Evolutionary conservation across 2,329 filamentous ascomycete genomes (phyloP), one percentile per base, ranked within the genome.

Genomic region (Beauveria medogensis): DNA sequence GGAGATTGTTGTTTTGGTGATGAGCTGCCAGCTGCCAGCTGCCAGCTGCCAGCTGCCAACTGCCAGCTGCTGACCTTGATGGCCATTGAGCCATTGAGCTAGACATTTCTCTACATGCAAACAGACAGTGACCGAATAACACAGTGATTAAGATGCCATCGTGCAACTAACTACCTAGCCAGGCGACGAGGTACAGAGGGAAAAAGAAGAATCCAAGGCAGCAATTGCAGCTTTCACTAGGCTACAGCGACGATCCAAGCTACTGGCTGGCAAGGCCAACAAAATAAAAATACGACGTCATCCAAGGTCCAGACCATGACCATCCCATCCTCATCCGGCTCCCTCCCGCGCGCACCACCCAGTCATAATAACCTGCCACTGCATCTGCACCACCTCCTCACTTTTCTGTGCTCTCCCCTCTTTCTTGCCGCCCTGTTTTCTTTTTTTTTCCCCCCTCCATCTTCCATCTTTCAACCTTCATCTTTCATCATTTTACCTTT

Each of bases 311-410:
- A 53, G 41, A 41, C 37, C 37, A 44, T 37, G 7, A 47, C 22
- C n/a, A 24, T 7, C 10, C 58, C 52, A 61, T 61, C 59, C 52
- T 50, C 46, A 55, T 61, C 54, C 59, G 59, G 54, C 44, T 28
- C 55, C 28, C 28, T 48, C 58, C 53, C 43, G 34, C 54, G 34
- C 54, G 5, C 48, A 10, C 47, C 48, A 10, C 47, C 7, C 48
- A 30, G 18, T 10, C 46, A 41, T 37, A 48, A 52, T 44, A 51
- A 44, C 37, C 6, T n/a, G 44, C 12, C 9, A 37, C 34, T 37
- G n/a, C 28, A 59, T 50, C 46, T 48, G 37, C 46, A 44, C 56
- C 44, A 40, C 47, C 24, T 37, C 43, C 41, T 37, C 30, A 55
- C n/a, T 24, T 10, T 2, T 16, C 18, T 28, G 28, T 43, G 8